These are phyloP conservation scores for Agrostemma githago DNA, from an alignment of 148 eudicot genomes.

Conservation along the genomic window DNA sequence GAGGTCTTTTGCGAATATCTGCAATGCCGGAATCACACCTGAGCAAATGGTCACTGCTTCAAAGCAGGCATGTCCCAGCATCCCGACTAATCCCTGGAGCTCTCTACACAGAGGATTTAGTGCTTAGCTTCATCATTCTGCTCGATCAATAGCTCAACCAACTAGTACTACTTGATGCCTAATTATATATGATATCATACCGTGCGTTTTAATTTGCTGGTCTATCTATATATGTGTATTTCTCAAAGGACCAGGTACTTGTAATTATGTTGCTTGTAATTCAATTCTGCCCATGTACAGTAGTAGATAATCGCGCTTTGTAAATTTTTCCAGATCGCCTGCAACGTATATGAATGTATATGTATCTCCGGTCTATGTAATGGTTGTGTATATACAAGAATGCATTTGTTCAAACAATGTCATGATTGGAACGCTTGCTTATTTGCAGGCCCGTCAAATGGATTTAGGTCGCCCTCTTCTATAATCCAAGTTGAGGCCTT, in stretches of 20 bases:
- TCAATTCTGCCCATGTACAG: not conserved
- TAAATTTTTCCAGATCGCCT: not conserved
- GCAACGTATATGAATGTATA: not conserved
- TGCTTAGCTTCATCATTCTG: slow-evolving; percentile 37
- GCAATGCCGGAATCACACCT: slow-evolving; percentile 64
- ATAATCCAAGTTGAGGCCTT: too few relatives aligned
- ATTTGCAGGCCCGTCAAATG: too few relatives aligned
- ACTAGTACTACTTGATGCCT: not conserved
- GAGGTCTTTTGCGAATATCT: slow-evolving; percentile 87
- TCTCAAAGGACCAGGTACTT: not conserved
- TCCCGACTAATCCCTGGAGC: slow-evolving; percentile 80
- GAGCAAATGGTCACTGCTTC: slow-evolving; percentile 80
- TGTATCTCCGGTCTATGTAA: not conserved
- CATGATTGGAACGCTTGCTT: too few relatives aligned
- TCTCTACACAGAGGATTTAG: slow-evolving; percentile 70
- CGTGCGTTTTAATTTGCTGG: not conserved
- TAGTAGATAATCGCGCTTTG: not conserved
- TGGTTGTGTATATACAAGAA: not conserved
- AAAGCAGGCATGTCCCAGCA: slow-evolving; percentile 59
- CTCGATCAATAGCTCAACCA: not conserved
- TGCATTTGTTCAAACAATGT: not conserved
- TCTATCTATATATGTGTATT: not conserved
- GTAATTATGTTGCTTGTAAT: not conserved
- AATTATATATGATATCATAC: not conserved
- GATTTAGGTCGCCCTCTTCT: too few relatives aligned